phyloP scores from a whole-genome alignment of 1,139 yeast genomes.

The Saccharomyces hybrid region DNA sequence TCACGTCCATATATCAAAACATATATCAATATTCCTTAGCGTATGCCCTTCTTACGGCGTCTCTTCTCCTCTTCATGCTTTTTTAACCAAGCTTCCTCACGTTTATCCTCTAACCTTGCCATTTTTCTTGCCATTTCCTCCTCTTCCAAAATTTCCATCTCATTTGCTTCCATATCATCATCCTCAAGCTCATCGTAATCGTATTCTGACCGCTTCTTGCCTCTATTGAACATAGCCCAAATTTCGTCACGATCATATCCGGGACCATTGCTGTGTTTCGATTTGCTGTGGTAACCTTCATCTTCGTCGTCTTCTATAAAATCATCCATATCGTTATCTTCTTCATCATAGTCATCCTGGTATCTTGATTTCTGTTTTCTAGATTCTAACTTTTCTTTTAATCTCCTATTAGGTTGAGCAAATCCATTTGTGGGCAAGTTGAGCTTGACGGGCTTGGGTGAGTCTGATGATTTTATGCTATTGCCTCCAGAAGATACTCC shows the following conservation, averaged over 20 bases:
- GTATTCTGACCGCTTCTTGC: conserved; percentile 43
- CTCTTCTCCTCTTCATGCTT: conserved; percentile 40
- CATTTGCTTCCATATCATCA: conserved; percentile 81
- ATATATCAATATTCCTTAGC: not conserved
- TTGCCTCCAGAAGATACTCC: not conserved
- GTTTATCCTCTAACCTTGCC: conserved; percentile 60
- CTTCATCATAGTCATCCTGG: conserved; percentile 9
- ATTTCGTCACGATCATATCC: conserved; percentile 80
- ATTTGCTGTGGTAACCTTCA: conserved; percentile 30
- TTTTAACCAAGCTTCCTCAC: conserved; percentile 54
- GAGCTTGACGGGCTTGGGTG: not conserved
- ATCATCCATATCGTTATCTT: conserved; percentile 37
- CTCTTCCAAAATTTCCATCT: conserved; percentile 76
- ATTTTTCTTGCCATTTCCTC: conserved; percentile 56
- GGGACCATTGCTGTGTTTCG: conserved; percentile 9
- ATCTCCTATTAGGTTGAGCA: conserved; percentile 14
- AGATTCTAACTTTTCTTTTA: conserved; percentile 17
- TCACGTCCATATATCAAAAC: not conserved
- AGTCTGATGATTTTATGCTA: not conserved
- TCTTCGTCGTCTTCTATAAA: conserved; percentile 57
- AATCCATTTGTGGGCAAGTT: not conserved
- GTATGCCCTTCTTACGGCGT: conserved; percentile 11
- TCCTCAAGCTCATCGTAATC: conserved; percentile 37
- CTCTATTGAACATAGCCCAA: conserved; percentile 76
- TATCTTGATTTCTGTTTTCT: conserved; percentile 8